Evolutionary conservation across 2,329 filamentous ascomycete species (phyloP), one percentile per base, ranked within the genome.

Genomic region (Juglanconis sp.): DNA sequence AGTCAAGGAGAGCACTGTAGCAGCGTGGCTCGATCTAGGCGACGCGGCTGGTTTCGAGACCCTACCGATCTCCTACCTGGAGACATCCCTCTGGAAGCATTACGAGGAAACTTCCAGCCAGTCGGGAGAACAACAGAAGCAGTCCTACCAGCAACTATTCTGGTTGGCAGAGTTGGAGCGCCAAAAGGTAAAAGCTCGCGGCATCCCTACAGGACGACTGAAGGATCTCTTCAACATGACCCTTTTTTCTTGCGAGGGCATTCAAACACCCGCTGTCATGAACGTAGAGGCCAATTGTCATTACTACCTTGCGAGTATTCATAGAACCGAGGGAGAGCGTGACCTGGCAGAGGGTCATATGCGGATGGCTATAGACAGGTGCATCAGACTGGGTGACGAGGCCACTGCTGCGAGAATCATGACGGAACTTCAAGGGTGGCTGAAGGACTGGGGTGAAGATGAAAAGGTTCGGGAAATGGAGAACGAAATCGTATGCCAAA

Each of bases 21-120:
- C 61, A 40, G 60, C 46, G 24, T 63, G 61, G 61, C 58, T 63
- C 4, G 61, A 63, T 51, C 55, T 63, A 30, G 61, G 61, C 40
- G 51, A 63, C 9, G 53, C 58, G 3, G 61, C 55, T 1, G 61
- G 61, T 0, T 63, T 63, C 38, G 58, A 61, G 34, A 53, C 47
- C 5, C 31, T 63, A 2, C 61, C 61, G 3, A 35, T 56, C 6
- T 54, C 44, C 5, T 35, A 48, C 11, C 47, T 63, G 15, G 58
- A 61, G 58, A 32, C 38, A 8, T 47, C 53, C 32, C 55, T 61
- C 36, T 51, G 38, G 58, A 50, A 56, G 30, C 51, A 48, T 7
- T 61, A 61, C 55, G n/a, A 56, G 24, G 50, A 30, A 24, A 47
- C 30, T 10, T 46, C 44, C 35, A 46, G 51, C 40, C 35, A 36